These are phyloP conservation scores for Nymphaea thermarum DNA, from an alignment of 164 flowering plant species.

Conservation along the genomic window DNA sequence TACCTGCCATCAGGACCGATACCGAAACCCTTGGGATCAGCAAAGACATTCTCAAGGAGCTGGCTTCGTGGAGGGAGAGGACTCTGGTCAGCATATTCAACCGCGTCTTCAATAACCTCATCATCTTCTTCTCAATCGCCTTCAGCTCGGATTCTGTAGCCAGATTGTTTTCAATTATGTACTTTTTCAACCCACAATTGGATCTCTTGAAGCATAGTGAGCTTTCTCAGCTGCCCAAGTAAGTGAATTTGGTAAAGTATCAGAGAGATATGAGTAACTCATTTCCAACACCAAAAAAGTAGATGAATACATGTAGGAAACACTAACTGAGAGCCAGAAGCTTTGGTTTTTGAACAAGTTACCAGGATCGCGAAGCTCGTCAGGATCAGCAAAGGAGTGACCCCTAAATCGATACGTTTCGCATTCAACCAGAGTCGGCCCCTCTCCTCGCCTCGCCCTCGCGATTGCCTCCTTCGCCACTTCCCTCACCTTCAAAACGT, in stretches of 20 bases:
- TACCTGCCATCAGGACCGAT: slow-evolving; percentile 84
- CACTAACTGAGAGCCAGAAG: too few species aligned
- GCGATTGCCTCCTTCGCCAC: slow-evolving; percentile 82
- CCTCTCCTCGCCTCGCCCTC: slow-evolving; percentile 92
- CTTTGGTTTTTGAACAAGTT: too few species aligned
- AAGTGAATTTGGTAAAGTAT: not conserved
- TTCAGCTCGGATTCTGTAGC: slow-evolving; percentile 69
- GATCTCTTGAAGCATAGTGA: slow-evolving; percentile 75
- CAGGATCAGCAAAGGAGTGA: slow-evolving; percentile 97
- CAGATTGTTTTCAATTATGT: slow-evolving; percentile 59
- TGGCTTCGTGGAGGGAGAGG: slow-evolving; percentile 60
- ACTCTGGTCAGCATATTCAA: slow-evolving; percentile 81
- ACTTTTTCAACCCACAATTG: slow-evolving; percentile 72
- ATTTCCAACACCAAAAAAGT: too few species aligned
- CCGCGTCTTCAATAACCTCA: slow-evolving; percentile 32
- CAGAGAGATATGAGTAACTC: too few species aligned
- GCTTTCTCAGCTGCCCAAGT: slow-evolving; percentile 87
- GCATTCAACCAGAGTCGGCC: slow-evolving; percentile 89
- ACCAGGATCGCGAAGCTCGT: slow-evolving; percentile 98
- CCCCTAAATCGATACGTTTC: slow-evolving; percentile 94
- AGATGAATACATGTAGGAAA: too few species aligned
- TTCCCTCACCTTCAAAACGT: slow-evolving; percentile 95
- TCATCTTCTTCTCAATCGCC: slow-evolving; percentile 82
- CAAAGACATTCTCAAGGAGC: slow-evolving; percentile 80
- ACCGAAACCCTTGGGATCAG: slow-evolving; percentile 87